These are phyloP conservation scores for Sergeia podlipaevii DNA, from an alignment of 208 protist species.

Conservation along the genomic window DNA sequence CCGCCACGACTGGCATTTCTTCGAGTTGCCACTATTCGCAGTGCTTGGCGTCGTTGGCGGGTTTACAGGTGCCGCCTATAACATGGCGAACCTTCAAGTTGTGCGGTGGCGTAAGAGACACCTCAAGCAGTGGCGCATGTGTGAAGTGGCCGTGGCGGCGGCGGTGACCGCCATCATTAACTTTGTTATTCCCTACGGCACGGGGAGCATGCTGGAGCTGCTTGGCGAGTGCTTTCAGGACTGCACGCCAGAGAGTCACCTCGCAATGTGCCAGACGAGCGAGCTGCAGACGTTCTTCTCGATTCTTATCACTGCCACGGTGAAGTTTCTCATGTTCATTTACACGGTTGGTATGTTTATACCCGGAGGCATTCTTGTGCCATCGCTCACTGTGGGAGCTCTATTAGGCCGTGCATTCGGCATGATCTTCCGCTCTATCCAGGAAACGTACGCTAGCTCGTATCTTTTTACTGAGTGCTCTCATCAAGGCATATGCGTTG, in stretches of 20 bases:
- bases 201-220: constrained; percentile 54
- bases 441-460: constrained; percentile 44
- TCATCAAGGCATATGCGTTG: constrained; percentile 64
- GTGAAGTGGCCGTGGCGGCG: constrained; percentile 53
- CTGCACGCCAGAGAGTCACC: constrained; percentile 40
- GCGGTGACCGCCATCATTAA: constrained; percentile 55
- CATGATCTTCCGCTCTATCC: constrained; percentile 46
- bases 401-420: constrained; percentile 74
- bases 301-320: constrained; percentile 48
- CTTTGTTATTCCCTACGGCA: constrained; percentile 62
- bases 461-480: constrained; percentile 66
- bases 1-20: constrained; percentile 77
- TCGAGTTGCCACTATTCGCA: constrained; percentile 70
- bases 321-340: constrained; percentile 52
- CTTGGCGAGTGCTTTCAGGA: constrained; percentile 74
- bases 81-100: constrained; percentile 51
- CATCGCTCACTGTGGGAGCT: constrained; percentile 88
- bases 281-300: constrained; percentile 42
- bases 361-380: constrained; percentile 92
- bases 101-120: constrained; percentile 44
- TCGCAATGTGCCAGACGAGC: constrained; percentile 49
- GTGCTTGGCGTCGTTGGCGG: constrained; percentile 63
- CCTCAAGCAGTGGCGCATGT: constrained; percentile 64
- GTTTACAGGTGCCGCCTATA: constrained; percentile 65
- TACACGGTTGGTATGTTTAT: constrained; percentile 68